Conservation (phyloP, 129 eudicot genomes). For the Flaveria linearis region DNA sequence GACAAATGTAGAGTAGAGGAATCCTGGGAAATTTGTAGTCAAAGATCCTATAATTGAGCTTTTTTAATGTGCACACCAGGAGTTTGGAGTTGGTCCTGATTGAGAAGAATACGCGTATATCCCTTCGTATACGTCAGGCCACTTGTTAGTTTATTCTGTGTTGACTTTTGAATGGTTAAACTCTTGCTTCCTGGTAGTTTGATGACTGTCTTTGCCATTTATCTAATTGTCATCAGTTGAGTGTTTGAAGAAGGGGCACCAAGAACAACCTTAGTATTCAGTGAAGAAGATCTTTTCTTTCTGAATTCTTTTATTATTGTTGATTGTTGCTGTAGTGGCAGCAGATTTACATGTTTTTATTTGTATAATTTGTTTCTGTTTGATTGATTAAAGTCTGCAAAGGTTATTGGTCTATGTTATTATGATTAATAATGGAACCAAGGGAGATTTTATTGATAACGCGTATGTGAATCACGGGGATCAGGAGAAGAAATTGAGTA, state of each 20-base stretch:
- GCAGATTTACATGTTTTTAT: constrained; percentile 13
- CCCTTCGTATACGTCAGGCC: constrained; percentile 25
- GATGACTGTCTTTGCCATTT: constrained; percentile 5
- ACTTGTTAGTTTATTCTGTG: constrained; percentile 27
- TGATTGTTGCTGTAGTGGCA: constrained; percentile 5
- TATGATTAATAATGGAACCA: constrained; percentile 42
- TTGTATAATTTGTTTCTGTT: background rate
- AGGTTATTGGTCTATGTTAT: constrained; percentile 13
- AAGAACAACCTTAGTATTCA: constrained; percentile 11
- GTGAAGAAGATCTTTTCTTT: background rate
- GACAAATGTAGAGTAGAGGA: constrained; percentile 37
- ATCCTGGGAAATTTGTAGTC: constrained; percentile 21
- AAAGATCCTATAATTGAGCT: constrained; percentile 31
- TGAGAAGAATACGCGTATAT: constrained; percentile 40
- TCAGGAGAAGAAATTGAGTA: constrained; percentile 33
- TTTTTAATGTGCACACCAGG: constrained; percentile 30
- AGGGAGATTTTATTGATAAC: constrained; percentile 27
- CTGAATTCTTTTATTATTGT: background rate
- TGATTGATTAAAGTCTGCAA: background rate
- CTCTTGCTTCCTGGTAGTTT: constrained; percentile 25
- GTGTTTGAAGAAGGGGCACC: constrained; percentile 26
- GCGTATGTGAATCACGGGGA: constrained; percentile 31
- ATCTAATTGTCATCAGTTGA: constrained; percentile 30
- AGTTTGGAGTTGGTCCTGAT: constrained; percentile 29
- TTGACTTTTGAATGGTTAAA: constrained; percentile 37